Percentiles rank a stretch among this genome's conserved stretches.
These are phyloP conservation scores for Lathyrus aphaca DNA, from an alignment of 306 rosid species.

Conservation along the genomic window DNA sequence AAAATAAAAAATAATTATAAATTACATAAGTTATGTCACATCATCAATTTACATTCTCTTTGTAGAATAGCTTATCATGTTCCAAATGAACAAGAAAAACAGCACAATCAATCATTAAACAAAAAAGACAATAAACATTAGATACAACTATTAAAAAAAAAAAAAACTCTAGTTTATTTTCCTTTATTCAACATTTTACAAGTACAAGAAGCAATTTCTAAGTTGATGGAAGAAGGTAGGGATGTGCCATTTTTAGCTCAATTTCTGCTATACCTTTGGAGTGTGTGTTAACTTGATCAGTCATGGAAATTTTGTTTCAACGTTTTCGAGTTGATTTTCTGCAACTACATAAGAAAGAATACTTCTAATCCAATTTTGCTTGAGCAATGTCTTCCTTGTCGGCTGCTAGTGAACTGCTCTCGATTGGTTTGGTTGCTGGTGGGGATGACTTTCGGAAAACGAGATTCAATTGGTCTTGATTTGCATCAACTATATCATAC, in stretches of 20 bases:
- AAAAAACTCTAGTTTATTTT: slow-evolving; percentile 11
- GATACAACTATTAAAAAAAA: neutral
- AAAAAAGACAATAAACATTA: neutral
- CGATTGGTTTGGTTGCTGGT: slow-evolving; percentile 39
- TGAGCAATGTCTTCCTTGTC: slow-evolving; percentile 34
- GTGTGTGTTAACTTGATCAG: neutral
- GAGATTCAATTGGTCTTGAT: slow-evolving; percentile 35
- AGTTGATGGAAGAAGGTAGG: slow-evolving; percentile 22
- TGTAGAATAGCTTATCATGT: neutral
- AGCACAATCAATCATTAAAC: neutral
- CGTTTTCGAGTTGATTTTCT: neutral
- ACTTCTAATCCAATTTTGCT: slow-evolving; percentile 34
- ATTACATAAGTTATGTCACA: no score
- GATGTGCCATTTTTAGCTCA: neutral
- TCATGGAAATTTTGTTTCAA: neutral
- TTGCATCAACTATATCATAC: slow-evolving; percentile 57
- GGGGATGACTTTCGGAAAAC: slow-evolving; percentile 40
- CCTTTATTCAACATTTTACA: slow-evolving; percentile 38
- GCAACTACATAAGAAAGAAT: slow-evolving; percentile 28
- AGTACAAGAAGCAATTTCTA: slow-evolving; percentile 34
- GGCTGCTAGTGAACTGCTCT: slow-evolving; percentile 29
- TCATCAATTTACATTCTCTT: no score
- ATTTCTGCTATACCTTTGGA: neutral
- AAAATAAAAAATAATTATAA: no score
- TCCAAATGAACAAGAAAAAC: neutral